Conservation (phyloP, 345 rosid species). For the Aurinia saxatilis region DNA sequence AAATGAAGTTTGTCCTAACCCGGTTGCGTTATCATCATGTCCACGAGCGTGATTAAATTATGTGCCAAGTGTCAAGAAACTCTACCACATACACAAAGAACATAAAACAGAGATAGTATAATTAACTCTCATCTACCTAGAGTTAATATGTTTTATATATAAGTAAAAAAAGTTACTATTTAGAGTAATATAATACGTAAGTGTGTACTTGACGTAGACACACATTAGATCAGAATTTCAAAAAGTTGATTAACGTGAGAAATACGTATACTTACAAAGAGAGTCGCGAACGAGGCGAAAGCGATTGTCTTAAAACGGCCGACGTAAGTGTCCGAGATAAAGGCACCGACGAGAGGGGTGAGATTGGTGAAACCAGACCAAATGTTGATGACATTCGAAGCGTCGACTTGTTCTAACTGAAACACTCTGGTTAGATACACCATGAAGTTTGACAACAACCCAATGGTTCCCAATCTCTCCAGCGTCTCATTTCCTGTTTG, state of each 20-base stretch:
- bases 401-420: conserved; percentile 49
- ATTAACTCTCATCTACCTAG: background rate
- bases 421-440: conserved; percentile 54
- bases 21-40: background rate
- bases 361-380: conserved; percentile 65
- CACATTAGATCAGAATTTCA: background rate
- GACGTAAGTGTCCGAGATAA: conserved; percentile 40
- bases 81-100: conserved; percentile 16
- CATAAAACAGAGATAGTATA: background rate
- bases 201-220: background rate
- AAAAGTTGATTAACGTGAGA: background rate
- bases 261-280: conserved; percentile 37
- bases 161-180: background rate
- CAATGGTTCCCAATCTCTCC: conserved; percentile 66
- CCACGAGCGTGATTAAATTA: conserved; percentile 4
- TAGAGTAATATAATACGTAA: background rate
- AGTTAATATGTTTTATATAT: background rate
- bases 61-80: conserved; percentile 20
- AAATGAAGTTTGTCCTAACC: background rate
- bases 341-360: conserved; percentile 64
- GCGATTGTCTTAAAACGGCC: conserved; percentile 62
- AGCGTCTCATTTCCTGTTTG: conserved; percentile 61
- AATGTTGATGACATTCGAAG: conserved; percentile 45
- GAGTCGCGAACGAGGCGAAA: conserved; percentile 41
- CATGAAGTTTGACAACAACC: conserved; percentile 50